Evolutionary conservation across 2,329 filamentous ascomycete species (phyloP), one percentile per base, ranked within the genome.

Genomic region (Plectosphaerella plurivora): DNA sequence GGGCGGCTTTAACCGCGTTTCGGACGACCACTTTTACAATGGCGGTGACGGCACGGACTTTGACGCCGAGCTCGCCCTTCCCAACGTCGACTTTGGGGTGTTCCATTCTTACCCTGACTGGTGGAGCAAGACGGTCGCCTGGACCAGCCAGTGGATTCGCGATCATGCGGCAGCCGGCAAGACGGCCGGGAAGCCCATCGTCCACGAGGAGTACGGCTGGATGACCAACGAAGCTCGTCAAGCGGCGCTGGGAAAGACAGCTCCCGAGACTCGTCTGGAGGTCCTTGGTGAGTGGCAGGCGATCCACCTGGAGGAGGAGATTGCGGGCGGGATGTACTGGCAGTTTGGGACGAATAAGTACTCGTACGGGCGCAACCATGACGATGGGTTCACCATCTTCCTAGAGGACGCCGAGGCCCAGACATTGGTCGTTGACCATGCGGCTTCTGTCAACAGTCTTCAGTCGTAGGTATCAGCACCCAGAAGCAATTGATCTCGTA

Each of bases 321-420:
- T 82, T 60, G 65, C 74, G 2, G 77, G 80, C 55, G 20, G 44
- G 25, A 69, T 81, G 70, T 82, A 73, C 64, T 82, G 79, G 79
- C 79, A 82, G 55, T 81, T 70, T 56, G 79, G 79, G 0, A 81
- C 16, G 20, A 15, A 67, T 0, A 81, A 73, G 57, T 80, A 76
- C 4, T 80, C 77, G 24, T 28, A 28, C 37, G 78, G 79, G 1
- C 69, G 71, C 42, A 82, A 82, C 60, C 67, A 82, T 49, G 66
- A 82, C 45, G 79, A 82, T 50, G 79, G 78, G 0, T 82, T 82
- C 60, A 82, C 79, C 2, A 80, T 82, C 47, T 82, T 70, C 58
- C 57, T 81, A 35, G 78, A 82, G 20, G 73, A 77, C 11, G 67
- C 70, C 3, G 70, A 81, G 61, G 75, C 75, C 1, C 60, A 72